Evolutionary conservation across 768 basidiomycete genomes (phyloP).

Genomic region (Chalciporus sphaerocephalus): DNA sequence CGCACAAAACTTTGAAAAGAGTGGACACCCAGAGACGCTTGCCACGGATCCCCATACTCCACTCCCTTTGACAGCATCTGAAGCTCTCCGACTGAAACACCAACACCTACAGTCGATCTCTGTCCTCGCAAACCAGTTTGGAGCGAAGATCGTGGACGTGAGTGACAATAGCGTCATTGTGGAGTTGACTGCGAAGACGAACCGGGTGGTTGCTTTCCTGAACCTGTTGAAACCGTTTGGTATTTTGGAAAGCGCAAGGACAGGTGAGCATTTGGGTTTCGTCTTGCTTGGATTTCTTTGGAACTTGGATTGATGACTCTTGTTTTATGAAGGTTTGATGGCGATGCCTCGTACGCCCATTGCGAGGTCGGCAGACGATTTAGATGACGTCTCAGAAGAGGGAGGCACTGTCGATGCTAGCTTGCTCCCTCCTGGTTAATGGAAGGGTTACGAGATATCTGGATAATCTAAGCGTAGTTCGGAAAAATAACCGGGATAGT

Average conservation of each 20-base stretch:
- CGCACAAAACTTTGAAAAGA: constrained; percentile 74
- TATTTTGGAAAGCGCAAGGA: constrained; percentile 90
- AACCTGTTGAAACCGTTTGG: constrained; percentile 90
- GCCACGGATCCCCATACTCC: constrained; percentile 25
- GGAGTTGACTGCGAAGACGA: constrained; percentile 90
- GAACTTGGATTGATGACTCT: background rate
- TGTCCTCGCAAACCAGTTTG: constrained; percentile 81
- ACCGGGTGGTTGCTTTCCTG: constrained; percentile 89
- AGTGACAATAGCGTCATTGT: constrained; percentile 93
- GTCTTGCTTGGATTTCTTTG: background rate
- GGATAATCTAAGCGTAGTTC: background rate
- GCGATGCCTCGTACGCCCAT: constrained; percentile 98
- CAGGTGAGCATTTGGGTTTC: constrained; percentile 59
- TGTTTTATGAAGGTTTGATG: constrained; percentile 69
- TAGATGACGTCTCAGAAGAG: constrained; percentile 50
- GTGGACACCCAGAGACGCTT: constrained; percentile 37
- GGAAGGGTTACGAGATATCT: background rate
- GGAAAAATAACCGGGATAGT: background rate
- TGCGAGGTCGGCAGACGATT: constrained; percentile 50
- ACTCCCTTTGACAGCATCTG: constrained; percentile 61
- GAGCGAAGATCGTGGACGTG: constrained; percentile 90
- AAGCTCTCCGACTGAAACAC: constrained; percentile 87
- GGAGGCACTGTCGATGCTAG: constrained; percentile 76
- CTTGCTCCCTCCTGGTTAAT: constrained; percentile 88
- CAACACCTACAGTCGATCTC: constrained; percentile 86